Base-by-base conservation (phyloP, 495 filamentous ascomycete genomes). In the Sporormia fimetaria region DNA sequence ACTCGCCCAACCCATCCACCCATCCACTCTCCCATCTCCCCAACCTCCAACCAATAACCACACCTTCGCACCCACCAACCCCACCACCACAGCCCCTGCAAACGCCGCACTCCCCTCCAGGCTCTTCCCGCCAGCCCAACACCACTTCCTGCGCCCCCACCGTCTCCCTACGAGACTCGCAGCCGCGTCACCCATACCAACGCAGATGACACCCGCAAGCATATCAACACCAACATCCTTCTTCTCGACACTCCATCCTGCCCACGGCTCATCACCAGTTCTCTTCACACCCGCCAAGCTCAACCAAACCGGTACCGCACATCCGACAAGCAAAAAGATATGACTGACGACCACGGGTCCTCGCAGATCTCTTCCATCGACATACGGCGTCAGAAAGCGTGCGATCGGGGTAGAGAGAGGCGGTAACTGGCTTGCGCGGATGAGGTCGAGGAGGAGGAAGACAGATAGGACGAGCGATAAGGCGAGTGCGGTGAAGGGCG, bases 301-400 rank as follows among this genome's bases (percentile, higher is more conserved):
- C 1, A 96, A 69, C 90, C 90, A 99, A 31, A 95, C 69, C 0
- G 90, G 90, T 2, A 94, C 84, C 0, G 88, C 86, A 44, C 92
- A 94, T n/a, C 90, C 90, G 31, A 96, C 80, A 15, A 99, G 73
- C 16, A 99, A 68, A 53, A 99, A 99, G 25, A 99, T 90, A 57
- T 96, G 90, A 0, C 78, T 85, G 27, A 99, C 78, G 27, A 99
- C 88, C 27, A 96, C 88, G 0, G 90, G 90, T 0, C 90, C 90
- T 6, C 86, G 73, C 39, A 96, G 73, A 52, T 99, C 90, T 34
- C 90, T 67, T 7, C 92, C 92, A 51, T 99, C 90, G 1, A 95
- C 87, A 51, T 94, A 99, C 0, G 90, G 90, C 0, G 84, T 78
- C 9, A 99, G 65, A 59, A 96, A 96, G 22, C 73, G 57, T 1